Evolutionary conservation across 768 basidiomycete species (phyloP).

Genomic region (Calvatia gigantea): DNA sequence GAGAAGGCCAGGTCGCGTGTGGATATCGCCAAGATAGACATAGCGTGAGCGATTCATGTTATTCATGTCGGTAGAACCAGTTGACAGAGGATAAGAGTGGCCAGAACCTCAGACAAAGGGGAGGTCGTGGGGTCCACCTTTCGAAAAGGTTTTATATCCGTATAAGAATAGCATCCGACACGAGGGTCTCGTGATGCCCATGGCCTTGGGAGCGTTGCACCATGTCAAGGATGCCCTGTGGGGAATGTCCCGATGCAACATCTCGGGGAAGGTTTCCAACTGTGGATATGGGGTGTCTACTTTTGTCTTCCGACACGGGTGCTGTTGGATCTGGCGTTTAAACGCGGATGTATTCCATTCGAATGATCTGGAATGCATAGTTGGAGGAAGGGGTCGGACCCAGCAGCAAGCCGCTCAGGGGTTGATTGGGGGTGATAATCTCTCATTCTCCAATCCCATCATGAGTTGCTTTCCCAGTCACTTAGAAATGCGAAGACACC

Average conservation of each 20-base stretch:
- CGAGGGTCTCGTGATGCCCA: constrained; percentile 4
- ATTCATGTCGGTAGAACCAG: background rate
- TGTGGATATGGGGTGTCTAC: background rate
- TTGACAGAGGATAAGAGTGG: background rate
- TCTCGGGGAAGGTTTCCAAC: background rate
- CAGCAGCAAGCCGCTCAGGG: background rate
- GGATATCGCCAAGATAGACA: constrained; percentile 41
- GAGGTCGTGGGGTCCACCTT: background rate
- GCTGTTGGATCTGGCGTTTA: background rate
- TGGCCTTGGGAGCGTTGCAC: background rate
- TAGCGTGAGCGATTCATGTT: constrained; percentile 17
- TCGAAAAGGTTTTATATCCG: constrained; percentile 1
- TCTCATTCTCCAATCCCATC: background rate
- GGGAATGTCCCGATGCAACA: background rate
- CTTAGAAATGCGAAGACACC: too few relatives aligned
- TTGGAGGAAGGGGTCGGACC: background rate
- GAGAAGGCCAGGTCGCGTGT: constrained; percentile 34
- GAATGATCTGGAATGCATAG: background rate
- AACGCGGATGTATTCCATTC: background rate
- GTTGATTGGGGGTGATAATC: background rate
- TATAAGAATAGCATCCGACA: background rate
- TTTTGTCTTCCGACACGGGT: constrained; percentile 1
- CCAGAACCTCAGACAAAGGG: background rate
- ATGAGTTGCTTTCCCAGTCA: too few relatives aligned
- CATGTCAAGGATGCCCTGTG: background rate